A percentile compares a stretch with the other conserved stretches of the same genome.
These are phyloP conservation scores for Sarcocystis neurona DNA, from an alignment of 169 alveolate species.

Conservation along the genomic window DNA sequence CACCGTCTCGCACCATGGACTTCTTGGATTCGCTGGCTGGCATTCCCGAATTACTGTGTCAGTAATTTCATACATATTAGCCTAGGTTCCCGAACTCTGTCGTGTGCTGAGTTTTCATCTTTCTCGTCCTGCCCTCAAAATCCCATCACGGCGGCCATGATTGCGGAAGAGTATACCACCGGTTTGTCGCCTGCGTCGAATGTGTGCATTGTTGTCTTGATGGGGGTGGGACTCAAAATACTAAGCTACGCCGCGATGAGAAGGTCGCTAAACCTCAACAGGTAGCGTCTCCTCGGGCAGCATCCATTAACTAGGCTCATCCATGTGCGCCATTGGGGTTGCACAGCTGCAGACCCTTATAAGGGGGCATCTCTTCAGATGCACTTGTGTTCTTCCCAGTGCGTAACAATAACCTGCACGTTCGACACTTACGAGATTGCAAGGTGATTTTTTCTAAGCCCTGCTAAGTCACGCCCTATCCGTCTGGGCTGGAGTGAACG, in stretches of 20 bases:
- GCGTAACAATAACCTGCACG: too few species aligned
- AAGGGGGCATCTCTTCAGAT: too few species aligned
- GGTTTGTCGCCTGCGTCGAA: neutral
- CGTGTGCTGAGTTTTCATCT: neutral
- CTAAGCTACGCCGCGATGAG: slow-evolving; percentile 10
- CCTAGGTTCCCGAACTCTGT: neutral
- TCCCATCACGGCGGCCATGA: slow-evolving; percentile 24
- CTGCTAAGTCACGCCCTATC: too few species aligned
- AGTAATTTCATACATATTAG: neutral
- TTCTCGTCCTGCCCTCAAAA: slow-evolving; percentile 5
- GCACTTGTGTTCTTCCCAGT: too few species aligned
- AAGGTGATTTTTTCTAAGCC: too few species aligned
- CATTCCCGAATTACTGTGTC: slow-evolving; percentile 21
- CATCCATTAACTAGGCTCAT: too few species aligned
- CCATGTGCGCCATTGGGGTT: too few species aligned
- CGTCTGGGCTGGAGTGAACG: too few species aligned
- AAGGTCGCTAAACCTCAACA: slow-evolving; percentile 1
- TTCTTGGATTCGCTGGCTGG: slow-evolving; percentile 24
- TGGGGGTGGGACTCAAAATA: neutral
- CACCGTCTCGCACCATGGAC: slow-evolving; percentile 18
- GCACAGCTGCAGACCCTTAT: too few species aligned
- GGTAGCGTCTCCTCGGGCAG: too few species aligned
- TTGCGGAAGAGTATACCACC: neutral
- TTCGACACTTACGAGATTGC: too few species aligned
- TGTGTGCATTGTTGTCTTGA: neutral